phyloP scores from a whole-genome alignment of 257 asterid genomes.

The Gardenia jasminoides region DNA sequence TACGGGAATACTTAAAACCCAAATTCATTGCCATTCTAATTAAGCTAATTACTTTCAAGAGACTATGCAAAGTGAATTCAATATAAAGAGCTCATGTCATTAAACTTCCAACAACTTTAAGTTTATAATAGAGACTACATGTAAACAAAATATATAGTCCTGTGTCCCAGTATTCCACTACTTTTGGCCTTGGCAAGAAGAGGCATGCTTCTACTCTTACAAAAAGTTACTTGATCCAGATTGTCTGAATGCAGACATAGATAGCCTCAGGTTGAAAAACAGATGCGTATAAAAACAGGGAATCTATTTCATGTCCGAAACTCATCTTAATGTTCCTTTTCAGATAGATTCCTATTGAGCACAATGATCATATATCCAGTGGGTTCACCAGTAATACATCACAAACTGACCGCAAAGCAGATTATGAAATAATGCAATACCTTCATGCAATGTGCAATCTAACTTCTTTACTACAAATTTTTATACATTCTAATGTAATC shows the following conservation, averaged over 20 bases:
- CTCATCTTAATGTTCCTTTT: no score
- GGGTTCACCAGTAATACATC: not conserved
- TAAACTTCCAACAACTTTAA: not conserved
- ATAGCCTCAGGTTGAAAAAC: not conserved
- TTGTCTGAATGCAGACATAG: not conserved
- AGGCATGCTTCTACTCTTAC: not conserved
- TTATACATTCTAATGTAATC: not conserved
- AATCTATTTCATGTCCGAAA: not conserved
- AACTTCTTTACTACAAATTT: not conserved
- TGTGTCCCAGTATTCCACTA: not conserved
- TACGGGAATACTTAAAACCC: not conserved
- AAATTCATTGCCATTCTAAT: not conserved
- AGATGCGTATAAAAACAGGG: not conserved
- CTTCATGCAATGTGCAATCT: not conserved
- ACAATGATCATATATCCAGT: not conserved
- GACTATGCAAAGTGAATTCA: not conserved
- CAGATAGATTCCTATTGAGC: not conserved
- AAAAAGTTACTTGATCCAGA: not conserved
- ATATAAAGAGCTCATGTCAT: not conserved
- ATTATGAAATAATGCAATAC: no score
- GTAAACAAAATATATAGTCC: not conserved
- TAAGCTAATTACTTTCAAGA: not conserved
- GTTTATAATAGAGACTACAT: not conserved
- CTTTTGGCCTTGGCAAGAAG: not conserved
- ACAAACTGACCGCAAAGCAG: not conserved